Evolutionary conservation across 2,329 filamentous ascomycete genomes (phyloP).

Genomic region (Exophiala lecanii-corni): DNA sequence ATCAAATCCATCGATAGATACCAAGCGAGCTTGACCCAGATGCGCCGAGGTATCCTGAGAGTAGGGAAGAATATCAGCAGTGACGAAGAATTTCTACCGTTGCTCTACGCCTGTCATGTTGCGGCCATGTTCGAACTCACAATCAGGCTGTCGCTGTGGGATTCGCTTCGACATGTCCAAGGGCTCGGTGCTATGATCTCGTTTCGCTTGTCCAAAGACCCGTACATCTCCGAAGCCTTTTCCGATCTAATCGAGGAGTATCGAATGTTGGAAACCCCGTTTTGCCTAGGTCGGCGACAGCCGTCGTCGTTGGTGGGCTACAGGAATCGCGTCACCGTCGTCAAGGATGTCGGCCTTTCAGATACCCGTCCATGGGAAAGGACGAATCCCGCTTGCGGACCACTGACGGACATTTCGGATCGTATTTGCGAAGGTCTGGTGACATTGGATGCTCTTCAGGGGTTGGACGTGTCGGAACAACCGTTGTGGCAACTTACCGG

Average conservation of each 20-base stretch:
- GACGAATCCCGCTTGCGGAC: neutral
- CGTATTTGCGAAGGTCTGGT: constrained; percentile 2
- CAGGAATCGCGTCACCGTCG: neutral
- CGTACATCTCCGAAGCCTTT: constrained; percentile 3
- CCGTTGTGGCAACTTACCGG: neutral
- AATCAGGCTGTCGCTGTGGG: constrained; percentile 2
- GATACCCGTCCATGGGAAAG: neutral
- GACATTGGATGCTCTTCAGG: neutral
- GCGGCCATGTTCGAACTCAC: constrained; percentile 14
- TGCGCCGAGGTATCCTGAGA: constrained; percentile 5
- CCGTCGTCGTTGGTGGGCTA: neutral
- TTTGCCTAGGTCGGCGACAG: constrained; percentile 1
- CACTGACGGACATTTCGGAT: constrained; percentile 3
- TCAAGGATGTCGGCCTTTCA: neutral
- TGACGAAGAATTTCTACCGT: neutral
- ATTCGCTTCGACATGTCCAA: constrained; percentile 8
- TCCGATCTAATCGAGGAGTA: constrained; percentile 9
- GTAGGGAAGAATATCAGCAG: neutral
- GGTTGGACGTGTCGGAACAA: neutral
- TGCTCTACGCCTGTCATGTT: constrained; percentile 12
- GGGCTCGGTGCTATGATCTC: constrained; percentile 9
- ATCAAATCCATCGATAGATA: constrained; percentile 7
- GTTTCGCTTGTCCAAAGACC: constrained; percentile 2
- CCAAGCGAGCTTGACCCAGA: constrained; percentile 3
- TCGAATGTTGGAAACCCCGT: constrained; percentile 8